A percentile compares a stretch with the other conserved stretches of the same genome.
These are phyloP conservation scores for Ophiostoma australiae DNA, from an alignment of 2,329 filamentous ascomycete species.

Conservation along the genomic window DNA sequence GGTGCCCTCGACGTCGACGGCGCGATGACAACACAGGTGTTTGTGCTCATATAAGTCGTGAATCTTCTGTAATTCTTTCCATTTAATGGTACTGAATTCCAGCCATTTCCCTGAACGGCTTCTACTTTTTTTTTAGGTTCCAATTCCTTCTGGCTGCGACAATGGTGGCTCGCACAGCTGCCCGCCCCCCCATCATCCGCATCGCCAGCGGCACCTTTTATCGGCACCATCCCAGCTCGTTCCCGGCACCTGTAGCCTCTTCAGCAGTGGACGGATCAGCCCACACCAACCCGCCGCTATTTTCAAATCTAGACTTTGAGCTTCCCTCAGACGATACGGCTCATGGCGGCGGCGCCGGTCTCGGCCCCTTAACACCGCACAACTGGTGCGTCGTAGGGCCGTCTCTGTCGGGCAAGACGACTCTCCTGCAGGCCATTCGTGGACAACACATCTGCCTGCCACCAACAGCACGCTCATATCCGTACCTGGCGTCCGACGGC, in stretches of 20 bases:
- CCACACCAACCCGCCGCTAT: conserved; percentile 62
- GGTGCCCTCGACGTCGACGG: not conserved
- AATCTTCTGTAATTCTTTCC: not conserved
- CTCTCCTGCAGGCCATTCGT: conserved; percentile 71
- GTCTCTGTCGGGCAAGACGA: conserved; percentile 72
- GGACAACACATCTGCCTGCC: conserved; percentile 73
- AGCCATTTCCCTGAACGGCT: not conserved
- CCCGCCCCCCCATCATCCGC: conserved; percentile 57
- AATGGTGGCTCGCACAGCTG: conserved; percentile 36
- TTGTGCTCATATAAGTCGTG: not conserved
- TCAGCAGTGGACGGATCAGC: not conserved
- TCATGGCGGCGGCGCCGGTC: conserved; percentile 34
- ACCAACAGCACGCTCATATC: conserved; percentile 69
- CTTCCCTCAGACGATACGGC: conserved; percentile 46
- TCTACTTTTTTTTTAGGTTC: not conserved
- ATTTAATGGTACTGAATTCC: not conserved
- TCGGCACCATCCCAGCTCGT: conserved; percentile 58
- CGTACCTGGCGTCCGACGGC: conserved; percentile 63
- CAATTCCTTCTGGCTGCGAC: conserved; percentile 25
- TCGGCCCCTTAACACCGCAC: conserved; percentile 36
- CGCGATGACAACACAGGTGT: not conserved
- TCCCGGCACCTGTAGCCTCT: conserved; percentile 13
- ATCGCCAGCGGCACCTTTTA: conserved; percentile 82
- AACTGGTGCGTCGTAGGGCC: conserved; percentile 84
- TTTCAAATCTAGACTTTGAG: conserved; percentile 64